Conservation (phyloP, 2,329 filamentous ascomycete genomes). For the Fonsecaea erecta region DNA sequence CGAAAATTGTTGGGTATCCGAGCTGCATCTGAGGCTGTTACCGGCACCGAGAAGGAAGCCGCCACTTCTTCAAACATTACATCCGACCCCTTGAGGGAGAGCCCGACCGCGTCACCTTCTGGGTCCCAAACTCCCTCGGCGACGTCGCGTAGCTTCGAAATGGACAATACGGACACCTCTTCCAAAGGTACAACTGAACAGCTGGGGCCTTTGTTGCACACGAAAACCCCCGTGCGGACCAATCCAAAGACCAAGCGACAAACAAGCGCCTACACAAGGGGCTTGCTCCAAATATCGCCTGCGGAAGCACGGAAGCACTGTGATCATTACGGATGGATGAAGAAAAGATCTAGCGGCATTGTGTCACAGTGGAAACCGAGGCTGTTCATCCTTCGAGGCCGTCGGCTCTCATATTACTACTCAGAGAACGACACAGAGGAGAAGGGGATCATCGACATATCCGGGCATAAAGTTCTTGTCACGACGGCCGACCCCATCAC, state of each 20-base stretch:
- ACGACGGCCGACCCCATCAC: conserved; percentile 91
- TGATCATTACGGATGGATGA: conserved; percentile 99
- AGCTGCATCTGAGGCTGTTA: conserved; percentile 77
- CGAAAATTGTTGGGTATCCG: conserved; percentile 71
- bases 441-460: conserved; percentile 95
- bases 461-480: conserved; percentile 92
- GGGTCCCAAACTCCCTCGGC: conserved; percentile 70
- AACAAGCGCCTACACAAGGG: conserved; percentile 90
- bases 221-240: conserved; percentile 54
- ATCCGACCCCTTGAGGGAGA: conserved; percentile 56
- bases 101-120: conserved; percentile 65
- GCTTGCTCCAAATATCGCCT: conserved; percentile 78
- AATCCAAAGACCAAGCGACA: conserved; percentile 80
- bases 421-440: conserved; percentile 90
- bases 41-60: conserved; percentile 57
- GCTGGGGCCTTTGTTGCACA: conserved; percentile 48
- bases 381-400: conserved; percentile 90
- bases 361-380: conserved; percentile 98
- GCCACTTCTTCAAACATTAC: conserved; percentile 48
- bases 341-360: conserved; percentile 93
- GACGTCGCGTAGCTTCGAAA: conserved; percentile 73
- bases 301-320: conserved; percentile 82
- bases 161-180: conserved; percentile 72
- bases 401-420: conserved; percentile 94
- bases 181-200: conserved; percentile 55